Conservation (phyloP, 768 basidiomycete species). For the Lyophyllum atratum region DNA sequence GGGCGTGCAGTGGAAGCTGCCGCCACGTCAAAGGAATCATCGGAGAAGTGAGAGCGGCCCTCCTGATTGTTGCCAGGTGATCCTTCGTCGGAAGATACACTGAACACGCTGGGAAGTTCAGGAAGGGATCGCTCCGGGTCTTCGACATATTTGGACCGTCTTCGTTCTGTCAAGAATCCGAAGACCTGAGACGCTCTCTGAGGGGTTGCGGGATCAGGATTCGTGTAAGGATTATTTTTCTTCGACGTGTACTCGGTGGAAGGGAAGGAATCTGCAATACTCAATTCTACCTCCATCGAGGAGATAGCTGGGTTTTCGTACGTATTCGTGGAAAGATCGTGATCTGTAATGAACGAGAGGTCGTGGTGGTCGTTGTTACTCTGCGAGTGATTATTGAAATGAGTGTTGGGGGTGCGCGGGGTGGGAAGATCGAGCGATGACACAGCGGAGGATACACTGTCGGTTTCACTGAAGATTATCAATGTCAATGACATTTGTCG, state of each 20-base stretch:
- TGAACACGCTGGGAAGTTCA: slow-evolving; percentile 40
- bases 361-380: slow-evolving; percentile 31
- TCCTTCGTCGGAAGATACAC: slow-evolving; percentile 37
- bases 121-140: slow-evolving; percentile 41
- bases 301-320: slow-evolving; percentile 57
- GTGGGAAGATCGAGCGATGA: slow-evolving; percentile 55
- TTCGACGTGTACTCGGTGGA: slow-evolving; percentile 24
- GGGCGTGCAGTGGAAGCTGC: slow-evolving; percentile 16
- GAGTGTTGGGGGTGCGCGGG: slow-evolving; percentile 46
- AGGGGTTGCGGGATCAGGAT: slow-evolving; percentile 49
- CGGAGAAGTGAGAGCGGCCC: slow-evolving; percentile 30
- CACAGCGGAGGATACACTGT: slow-evolving; percentile 40
- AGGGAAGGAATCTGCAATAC: slow-evolving; percentile 45
- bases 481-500: neutral
- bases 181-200: slow-evolving; percentile 78
- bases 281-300: slow-evolving; percentile 77
- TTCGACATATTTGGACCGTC: slow-evolving; percentile 29
- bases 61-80: slow-evolving; percentile 18
- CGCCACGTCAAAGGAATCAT: slow-evolving; percentile 22
- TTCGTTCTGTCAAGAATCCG: slow-evolving; percentile 61
- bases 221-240: slow-evolving; percentile 31
- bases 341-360: slow-evolving; percentile 44
- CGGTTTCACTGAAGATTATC: slow-evolving; percentile 42
- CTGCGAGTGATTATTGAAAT: slow-evolving; percentile 36
- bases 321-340: slow-evolving; percentile 44